These are phyloP conservation scores for Anaeromyces robustus DNA, from an alignment of 192 early-diverging fungal genomes.

Conservation along the genomic window DNA sequence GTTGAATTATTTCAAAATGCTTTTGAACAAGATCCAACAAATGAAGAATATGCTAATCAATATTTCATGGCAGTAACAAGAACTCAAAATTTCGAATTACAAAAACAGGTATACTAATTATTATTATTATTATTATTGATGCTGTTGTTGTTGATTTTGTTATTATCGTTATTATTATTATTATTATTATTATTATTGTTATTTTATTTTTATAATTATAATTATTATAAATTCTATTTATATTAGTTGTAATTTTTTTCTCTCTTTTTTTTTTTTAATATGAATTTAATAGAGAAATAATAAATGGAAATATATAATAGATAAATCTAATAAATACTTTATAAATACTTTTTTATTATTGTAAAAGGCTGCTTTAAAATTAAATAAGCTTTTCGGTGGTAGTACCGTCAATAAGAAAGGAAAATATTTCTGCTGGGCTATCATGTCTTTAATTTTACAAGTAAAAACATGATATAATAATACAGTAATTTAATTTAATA, in stretches of 20 bases:
- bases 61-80: conserved; percentile 73
- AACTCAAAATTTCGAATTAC: conserved; percentile 41
- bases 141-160: too few species aligned
- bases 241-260: too few species aligned
- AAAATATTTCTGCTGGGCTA: conserved; percentile 77
- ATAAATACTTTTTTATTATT: too few species aligned
- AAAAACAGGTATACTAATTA: conserved; percentile 31
- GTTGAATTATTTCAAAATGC: conserved; percentile 58
- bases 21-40: conserved; percentile 31
- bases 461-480: conserved; percentile 23
- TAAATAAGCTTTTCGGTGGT: conserved; percentile 51
- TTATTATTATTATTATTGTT: not conserved
- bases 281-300: too few species aligned
- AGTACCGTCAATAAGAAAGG: conserved; percentile 26
- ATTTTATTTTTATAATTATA: not conserved
- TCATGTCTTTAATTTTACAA: conserved; percentile 64
- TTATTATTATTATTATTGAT: not conserved
- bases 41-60: conserved; percentile 56
- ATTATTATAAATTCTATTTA: not conserved
- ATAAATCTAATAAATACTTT: too few species aligned
- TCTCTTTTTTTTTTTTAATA: too few species aligned
- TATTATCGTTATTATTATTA: conserved; percentile 14
- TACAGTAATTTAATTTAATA: too few species aligned
- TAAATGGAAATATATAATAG: too few species aligned
- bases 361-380: conserved; percentile 51